Base-by-base conservation (phyloP, 495 filamentous ascomycete species). In the Penicillium canariense region DNA sequence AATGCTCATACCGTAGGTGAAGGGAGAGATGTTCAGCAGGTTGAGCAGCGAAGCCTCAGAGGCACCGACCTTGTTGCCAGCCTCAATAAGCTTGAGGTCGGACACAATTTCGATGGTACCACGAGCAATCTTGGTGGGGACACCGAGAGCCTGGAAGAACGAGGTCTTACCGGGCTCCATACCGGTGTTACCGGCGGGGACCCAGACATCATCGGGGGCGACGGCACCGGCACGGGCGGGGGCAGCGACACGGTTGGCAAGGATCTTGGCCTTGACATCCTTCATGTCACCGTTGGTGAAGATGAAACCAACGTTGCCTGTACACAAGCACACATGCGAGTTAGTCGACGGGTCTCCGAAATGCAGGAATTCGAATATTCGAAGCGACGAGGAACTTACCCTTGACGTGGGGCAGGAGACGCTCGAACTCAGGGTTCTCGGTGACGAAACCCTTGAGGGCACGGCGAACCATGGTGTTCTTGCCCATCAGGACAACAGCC, bases 151-250 rank as follows among this genome's bases (percentile, higher is more conserved):
- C 84, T 99, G 94, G 91, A 99, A 99, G 91, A 99, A 99, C 65
- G 94, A 96, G 65, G 94, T 99, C 87, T 99, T 99, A 78, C 94
- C 94, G 72, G 94, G 94, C 77, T 99, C 94, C 94, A 99, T 99
- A 81, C 94, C 94, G 60, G 95, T 99, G 84, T 96, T 98, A 77
- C 94, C 93, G 58, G 90, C 94, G 47, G 94, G 94, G 56, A 98
- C 77, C 80, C 80, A 97, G 66, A 86, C 93, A 71, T 99, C 94
- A 68, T 62, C 77, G 60, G 94, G 94, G 60, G 94, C 95, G 60
- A 97, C 68, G 59, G 95, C 94, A 85, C 94, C 94, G 65, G 94
- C 92, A 87, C 94, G 87, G 57, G 94, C 94, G 56, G 94, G 94
- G 62, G 94, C 94, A 61, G 92, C 92, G 67, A 99, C 91, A 81